Base-by-base conservation (phyloP, 106 monocot species). In the Dactylorhiza incarnata region DNA sequence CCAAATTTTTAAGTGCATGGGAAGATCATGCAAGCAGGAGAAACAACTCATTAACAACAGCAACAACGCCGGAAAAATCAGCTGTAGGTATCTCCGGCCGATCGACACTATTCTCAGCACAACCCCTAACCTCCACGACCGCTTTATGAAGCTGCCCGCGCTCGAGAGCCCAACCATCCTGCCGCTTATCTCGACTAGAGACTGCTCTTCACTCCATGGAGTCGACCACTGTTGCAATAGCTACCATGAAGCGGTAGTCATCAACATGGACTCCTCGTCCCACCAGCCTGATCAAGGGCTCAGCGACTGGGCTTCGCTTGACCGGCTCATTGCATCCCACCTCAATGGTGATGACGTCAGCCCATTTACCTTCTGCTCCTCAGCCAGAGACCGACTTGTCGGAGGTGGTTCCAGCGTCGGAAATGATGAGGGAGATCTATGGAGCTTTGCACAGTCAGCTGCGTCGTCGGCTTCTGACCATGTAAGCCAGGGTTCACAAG, bases 1-100 rank as follows among this genome's bases (percentile, higher is more conserved):
- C 19, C 93, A 97, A 75, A 93, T 97, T 77, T 76, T 97, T 20
- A 87, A 87, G 46, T 89, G 78, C 80, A 88, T 89, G 86, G 85
- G 82, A 16, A 87, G 87, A 46, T 85, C 89, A 0, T 91, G 91
- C 84, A 87, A 92, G 76, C 87, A 84, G 75, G 94, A 94, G 75
- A 78, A 37, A 52, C 85, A 85, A 17, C 44, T 25, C 62, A 58
- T 5, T 45, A 71, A 15, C 52, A 50, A 5, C 74, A 71, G n/a
- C 3, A 45, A 7, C 48, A 52, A 9, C n/a, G 13, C n/a, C n/a
- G 17, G 25, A 54, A 58, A 17, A 47, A 49, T 5, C 19, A 71
- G 12, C 13, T 58, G 75, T 69, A 80, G 74, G 72, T 81, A 77
- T 48, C 61, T 79, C 47, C 29, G 77, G 10, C 86, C 89, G 3